Evolutionary conservation across 2,329 filamentous ascomycete species (phyloP).

Genomic region (Apiospora malaysiana): DNA sequence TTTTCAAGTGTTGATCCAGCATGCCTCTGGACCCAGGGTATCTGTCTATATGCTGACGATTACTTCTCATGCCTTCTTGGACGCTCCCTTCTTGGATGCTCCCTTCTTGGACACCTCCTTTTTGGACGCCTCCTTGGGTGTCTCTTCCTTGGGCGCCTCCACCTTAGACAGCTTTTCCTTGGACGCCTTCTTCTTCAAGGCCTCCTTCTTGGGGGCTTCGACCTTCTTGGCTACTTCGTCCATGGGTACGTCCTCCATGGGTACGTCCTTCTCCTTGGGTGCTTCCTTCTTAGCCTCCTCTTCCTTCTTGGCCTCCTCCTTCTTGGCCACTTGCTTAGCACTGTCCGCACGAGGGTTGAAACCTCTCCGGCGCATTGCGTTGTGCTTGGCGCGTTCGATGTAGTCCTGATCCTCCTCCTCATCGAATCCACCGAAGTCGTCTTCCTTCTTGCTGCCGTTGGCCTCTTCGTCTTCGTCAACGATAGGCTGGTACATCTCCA

Average conservation of each 20-base stretch:
- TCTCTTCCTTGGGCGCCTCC: background rate
- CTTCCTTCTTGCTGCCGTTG: conserved; percentile 49
- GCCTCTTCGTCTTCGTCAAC: conserved; percentile 45
- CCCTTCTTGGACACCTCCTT: background rate
- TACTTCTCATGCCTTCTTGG: conserved; percentile 16
- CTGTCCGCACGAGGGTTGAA: conserved; percentile 61
- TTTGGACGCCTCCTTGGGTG: background rate
- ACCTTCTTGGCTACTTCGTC: background rate
- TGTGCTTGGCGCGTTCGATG: conserved; percentile 76
- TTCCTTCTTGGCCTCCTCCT: conserved; percentile 13
- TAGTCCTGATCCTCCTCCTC: conserved; percentile 75
- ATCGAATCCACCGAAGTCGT: conserved; percentile 75
- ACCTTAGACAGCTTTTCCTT: background rate
- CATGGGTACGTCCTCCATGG: background rate
- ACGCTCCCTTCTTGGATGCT: background rate
- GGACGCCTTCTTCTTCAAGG: background rate
- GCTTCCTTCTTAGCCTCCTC: background rate
- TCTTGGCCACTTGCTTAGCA: conserved; percentile 14
- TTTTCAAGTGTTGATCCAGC: conserved; percentile 6
- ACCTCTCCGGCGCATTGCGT: conserved; percentile 75
- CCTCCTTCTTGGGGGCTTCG: background rate
- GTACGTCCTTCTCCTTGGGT: background rate
- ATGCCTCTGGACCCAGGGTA: background rate
- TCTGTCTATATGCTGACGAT: conserved; percentile 10
- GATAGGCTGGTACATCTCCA: conserved; percentile 75